These are phyloP conservation scores for Monosporascus sp. DNA, from an alignment of 2,329 filamentous ascomycete species.

Conservation along the genomic window DNA sequence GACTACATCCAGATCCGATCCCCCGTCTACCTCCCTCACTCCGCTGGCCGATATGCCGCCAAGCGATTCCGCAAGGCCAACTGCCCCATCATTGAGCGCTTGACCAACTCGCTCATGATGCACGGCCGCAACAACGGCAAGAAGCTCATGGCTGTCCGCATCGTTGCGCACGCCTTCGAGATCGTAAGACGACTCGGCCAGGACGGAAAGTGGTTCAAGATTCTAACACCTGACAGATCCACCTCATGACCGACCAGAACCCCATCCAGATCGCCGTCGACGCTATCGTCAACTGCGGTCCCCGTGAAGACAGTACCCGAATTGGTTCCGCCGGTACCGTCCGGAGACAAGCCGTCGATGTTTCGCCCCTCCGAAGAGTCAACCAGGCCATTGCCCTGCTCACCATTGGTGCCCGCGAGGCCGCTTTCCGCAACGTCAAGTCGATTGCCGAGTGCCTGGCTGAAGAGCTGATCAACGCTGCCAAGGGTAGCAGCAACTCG, in stretches of 20 bases:
- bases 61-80: constrained; percentile 99
- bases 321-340: constrained; percentile 99
- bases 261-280: constrained; percentile 99
- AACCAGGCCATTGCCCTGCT: constrained; percentile 99
- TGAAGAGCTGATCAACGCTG: constrained; percentile 99
- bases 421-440: constrained; percentile 99
- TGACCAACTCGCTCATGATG: constrained; percentile 99
- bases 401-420: constrained; percentile 97
- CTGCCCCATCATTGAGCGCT: constrained; percentile 99
- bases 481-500: constrained; percentile 99
- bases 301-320: constrained; percentile 99
- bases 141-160: constrained; percentile 99
- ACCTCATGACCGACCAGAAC: constrained; percentile 99
- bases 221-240: constrained; percentile 60
- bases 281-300: constrained; percentile 99
- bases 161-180: constrained; percentile 98
- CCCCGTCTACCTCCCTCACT: constrained; percentile 98
- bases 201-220: constrained; percentile 4
- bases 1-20: constrained; percentile 99
- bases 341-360: constrained; percentile 99
- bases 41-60: constrained; percentile 94
- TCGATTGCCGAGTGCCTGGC: constrained; percentile 98
- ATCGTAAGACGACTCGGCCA: constrained; percentile 65
- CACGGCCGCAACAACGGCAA: constrained; percentile 99
- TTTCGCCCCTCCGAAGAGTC: constrained; percentile 97